Conservation (phyloP, 208 protist genomes). For the Trichomonas tenax region DNA sequence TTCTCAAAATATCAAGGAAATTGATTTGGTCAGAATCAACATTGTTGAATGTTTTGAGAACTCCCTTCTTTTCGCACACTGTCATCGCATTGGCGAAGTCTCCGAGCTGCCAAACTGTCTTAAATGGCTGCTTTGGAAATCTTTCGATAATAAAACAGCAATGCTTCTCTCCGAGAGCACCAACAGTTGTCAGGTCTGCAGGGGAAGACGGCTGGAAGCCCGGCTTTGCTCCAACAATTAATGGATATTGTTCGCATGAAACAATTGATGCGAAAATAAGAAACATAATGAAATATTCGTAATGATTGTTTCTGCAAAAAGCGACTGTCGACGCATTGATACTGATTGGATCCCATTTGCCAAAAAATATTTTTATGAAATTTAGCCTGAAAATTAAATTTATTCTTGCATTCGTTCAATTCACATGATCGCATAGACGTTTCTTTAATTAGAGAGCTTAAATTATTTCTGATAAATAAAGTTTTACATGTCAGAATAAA, state of each 20-base stretch:
- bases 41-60: not conserved
- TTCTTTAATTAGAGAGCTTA: no score
- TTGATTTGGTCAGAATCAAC: not conserved
- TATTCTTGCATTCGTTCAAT: no score
- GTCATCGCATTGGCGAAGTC: not conserved
- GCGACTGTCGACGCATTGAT: no score
- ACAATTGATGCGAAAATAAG: not conserved
- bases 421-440: no score
- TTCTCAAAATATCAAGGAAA: not conserved
- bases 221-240: not conserved
- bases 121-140: not conserved
- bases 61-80: not conserved
- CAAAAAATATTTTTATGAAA: no score
- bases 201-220: not conserved
- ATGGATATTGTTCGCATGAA: not conserved
- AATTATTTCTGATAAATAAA: no score
- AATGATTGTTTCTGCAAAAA: no score
- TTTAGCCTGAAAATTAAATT: no score
- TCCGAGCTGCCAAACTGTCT: not conserved
- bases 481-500: no score
- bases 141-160: not conserved
- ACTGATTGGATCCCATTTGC: no score
- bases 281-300: no score
- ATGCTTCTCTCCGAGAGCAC: not conserved
- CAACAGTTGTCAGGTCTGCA: not conserved